Base-by-base conservation (phyloP, 106 monocot species). In the Chionographis japonica region DNA sequence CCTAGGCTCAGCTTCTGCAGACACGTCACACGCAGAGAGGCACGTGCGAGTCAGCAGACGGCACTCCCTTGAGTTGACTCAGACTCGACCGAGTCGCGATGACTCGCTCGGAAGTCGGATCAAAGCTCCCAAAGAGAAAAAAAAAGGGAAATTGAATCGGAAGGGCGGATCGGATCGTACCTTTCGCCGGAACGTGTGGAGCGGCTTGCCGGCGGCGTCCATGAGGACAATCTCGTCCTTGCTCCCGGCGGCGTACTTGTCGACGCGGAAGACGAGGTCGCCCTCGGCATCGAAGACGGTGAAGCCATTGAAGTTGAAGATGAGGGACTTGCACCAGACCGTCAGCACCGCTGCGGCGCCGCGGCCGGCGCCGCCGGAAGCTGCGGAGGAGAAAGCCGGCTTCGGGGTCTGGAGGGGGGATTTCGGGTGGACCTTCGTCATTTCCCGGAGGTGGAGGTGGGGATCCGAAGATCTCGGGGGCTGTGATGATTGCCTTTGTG, bases 201-300 rank as follows among this genome's bases (percentile, higher is more conserved):
- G 69, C 2, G 87, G 75, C 36, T 79, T 77, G 4, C 91, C 91
- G 27, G 59, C 50, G 50, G 81, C 87, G 62, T 87, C 91, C 91
- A 91, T 91, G 61, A 91, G 77, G 2, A 91, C 84, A 40, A 87
- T 77, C 76, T 87, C 82, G 11, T 77, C 79, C 50, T 65, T 75
- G 50, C 52, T 77, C 38, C 77, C 80, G 2, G 82, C 71, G 13
- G 84, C 84, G 58, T 91, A 91, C 49, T 81, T 87, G 50, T 91
- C 91, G 14, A 91, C 91, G 4, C 91, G 78, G 71, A 74, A 91
- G n/a, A 91, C 74, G 46, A 91, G 82, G 49, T 85, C 65, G n/a
- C 91, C 91, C 59, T 80, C 80, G 11, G 64, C 52, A 56, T 85
- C 91, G 65, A 87, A 91, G 15, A 91, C 91, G 13, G 91, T 80